Evolutionary conservation across 169 alveolate genomes (phyloP), one percentile per base, ranked within the genome.

Genomic region (Theileria equi): DNA sequence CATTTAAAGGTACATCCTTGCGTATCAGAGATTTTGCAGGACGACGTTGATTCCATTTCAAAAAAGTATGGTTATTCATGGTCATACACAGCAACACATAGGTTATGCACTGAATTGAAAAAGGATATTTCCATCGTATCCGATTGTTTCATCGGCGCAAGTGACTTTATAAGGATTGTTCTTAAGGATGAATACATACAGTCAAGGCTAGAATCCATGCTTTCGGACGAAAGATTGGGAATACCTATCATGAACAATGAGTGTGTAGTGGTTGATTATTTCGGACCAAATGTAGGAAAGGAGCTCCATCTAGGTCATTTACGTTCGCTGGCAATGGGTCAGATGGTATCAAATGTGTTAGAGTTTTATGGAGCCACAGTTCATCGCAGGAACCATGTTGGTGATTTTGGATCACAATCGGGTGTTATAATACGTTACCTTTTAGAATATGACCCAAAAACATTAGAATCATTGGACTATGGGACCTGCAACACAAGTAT

Each of bases 221-320:
- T 6, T 3, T 21, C n/a, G n/a, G 72, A 49, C 41, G 7, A 28
- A n/a, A 1, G 73, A 31, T 48, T 74, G 32, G 40, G 38, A n/a
- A 61, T 65, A 19, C 63, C 68, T 7, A n/a, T 11, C 26, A 63
- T 74, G 80, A 38, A 72, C 21, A 49, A 43, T 19, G 40, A 31
- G 6, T 29, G 44, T 1, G 76, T 84, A n/a, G 64, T 86, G 10
- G 52, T 86, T 13, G 92, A 86, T 54, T 86, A 66, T 44, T 86
- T 85, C 28, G 61, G 92, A 26, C 90, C 88, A 0, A 86, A 86
- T 23, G 85, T 81, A 38, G 89, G 84, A 25, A 86, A 86, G 41
- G 73, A 73, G 23, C 81, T 86, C 60, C 92, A 86, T 61, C 50
- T 86, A 65, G 92, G 92, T 1, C 92, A 86, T 50, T 63, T 86